Base-by-base conservation (phyloP, 306 rosid genomes). In the Quercus aquifolioides region DNA sequence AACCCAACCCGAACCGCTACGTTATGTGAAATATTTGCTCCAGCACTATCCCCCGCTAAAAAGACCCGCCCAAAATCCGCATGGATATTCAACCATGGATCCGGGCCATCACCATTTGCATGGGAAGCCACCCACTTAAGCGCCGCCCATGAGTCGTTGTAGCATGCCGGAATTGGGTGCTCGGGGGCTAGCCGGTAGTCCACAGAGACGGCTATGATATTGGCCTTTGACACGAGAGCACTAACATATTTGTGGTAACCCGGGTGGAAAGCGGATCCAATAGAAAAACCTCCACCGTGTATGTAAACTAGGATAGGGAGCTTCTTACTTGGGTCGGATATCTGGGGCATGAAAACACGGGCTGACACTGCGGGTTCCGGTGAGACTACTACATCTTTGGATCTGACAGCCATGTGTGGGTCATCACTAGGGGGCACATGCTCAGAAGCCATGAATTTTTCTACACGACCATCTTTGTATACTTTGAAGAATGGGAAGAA, bases 281-380 rank as follows among this genome's bases (percentile, higher is more conserved):
- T 54, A 70, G 81, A 83, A 83, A 79, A 83, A 46, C 81, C 73
- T 10, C 84, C 78, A 8, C 84, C 81, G 57, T 76, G 84, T 71
- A 58, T 71, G 74, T 79, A 74, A 52, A 84, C 57, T 38, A 84
- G 65, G 20, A 79, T 71, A 18, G 87, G 87, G 38, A 75, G 57
- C 20, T 71, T 76, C 25, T 46, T 49, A 51, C 17, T 23, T 1
- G 74, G 30, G 30, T 7, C 20, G 26, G 23, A 35, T 68, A 65
- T 35, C 3, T 14, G 59, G 11, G 84, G 84, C 31, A 75, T 12
- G 54, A 75, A 81, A 19, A 81, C 52, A 28, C 80, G 60, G 21
- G 72, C 80, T 1, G 76, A 69, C 43, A 75, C 55, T 38, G 56
- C 46, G 6, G 72, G 41, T 8, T 58, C 23, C 8, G 73, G 55